Percentiles rank a stretch among this genome's conserved stretches.
Conservation (phyloP, 768 basidiomycete species). For the Rhizopogon vulgaris region DNA sequence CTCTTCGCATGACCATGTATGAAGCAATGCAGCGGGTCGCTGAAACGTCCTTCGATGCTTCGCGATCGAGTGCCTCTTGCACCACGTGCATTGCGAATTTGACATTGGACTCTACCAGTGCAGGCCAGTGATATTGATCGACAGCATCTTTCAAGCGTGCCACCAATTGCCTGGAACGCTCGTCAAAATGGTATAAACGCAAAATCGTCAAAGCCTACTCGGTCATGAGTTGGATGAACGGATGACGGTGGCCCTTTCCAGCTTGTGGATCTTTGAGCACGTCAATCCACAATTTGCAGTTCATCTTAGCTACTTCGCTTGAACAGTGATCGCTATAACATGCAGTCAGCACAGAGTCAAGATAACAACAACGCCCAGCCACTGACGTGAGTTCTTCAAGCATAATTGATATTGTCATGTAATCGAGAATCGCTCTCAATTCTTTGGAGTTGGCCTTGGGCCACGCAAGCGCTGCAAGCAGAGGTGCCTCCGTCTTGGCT, state of each 20-base stretch:
- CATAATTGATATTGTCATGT: conserved; percentile 26
- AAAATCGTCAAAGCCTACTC: conserved; percentile 9
- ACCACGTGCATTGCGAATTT: conserved; percentile 16
- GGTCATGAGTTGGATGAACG: conserved; percentile 19
- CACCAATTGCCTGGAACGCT: conserved; percentile 14
- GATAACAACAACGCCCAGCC: not conserved
- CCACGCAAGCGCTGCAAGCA: conserved; percentile 17
- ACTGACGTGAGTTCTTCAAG: conserved; percentile 24
- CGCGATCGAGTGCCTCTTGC: conserved; percentile 23
- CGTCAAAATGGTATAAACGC: not conserved
- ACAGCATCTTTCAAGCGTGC: conserved; percentile 17
- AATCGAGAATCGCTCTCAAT: conserved; percentile 19
- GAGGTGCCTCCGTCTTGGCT: too few relatives aligned
- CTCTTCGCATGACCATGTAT: conserved; percentile 22
- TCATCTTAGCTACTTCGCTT: conserved; percentile 10
- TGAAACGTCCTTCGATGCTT: conserved; percentile 10
- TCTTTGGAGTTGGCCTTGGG: conserved; percentile 17
- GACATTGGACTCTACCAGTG: conserved; percentile 19
- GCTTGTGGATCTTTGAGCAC: conserved; percentile 14
- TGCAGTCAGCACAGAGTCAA: not conserved
- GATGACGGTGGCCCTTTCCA: conserved; percentile 11
- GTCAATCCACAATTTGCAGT: conserved; percentile 18
- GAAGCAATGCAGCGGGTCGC: conserved; percentile 16
- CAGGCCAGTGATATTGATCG: conserved; percentile 22
- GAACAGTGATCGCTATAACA: conserved; percentile 19